Percentiles rank a stretch among this genome's conserved stretches.
Evolutionary conservation across 192 early-diverging fungal genomes (phyloP).

Genomic region (Entrophospora sp.): DNA sequence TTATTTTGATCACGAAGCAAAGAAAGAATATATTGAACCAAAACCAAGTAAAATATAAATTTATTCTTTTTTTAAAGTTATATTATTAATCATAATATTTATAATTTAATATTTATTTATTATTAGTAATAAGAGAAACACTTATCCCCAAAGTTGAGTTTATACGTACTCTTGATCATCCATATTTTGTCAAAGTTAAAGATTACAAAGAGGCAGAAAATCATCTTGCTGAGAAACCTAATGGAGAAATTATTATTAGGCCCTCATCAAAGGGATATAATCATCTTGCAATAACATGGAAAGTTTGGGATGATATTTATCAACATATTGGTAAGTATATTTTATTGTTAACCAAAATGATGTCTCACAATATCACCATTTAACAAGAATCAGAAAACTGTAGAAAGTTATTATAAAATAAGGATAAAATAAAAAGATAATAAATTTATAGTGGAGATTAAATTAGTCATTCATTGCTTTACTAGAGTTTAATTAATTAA

Average conservation of each 20-base stretch:
- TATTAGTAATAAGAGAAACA: too few species aligned
- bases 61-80: too few species aligned
- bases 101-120: too few species aligned
- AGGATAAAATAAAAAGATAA: too few species aligned
- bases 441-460: too few species aligned
- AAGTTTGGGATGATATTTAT: conserved; percentile 75
- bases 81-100: too few species aligned
- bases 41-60: neutral
- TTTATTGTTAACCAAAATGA: neutral
- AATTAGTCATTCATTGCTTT: too few species aligned
- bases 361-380: too few species aligned
- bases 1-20: neutral
- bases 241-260: conserved; percentile 78
- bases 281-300: conserved; percentile 91
- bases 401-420: too few species aligned
- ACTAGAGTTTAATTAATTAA: too few species aligned
- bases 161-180: conserved; percentile 23
- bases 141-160: neutral
- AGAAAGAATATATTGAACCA: neutral
- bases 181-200: conserved; percentile 76
- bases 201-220: conserved; percentile 64
- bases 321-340: conserved; percentile 67
- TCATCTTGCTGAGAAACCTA: conserved; percentile 53
- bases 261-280: conserved; percentile 83
- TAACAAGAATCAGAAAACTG: too few species aligned